Percentiles rank a stretch among this genome's conserved stretches.
Evolutionary conservation across 1,284 basidiomycete genomes (phyloP).

Genomic region (Omphalotus olearius): DNA sequence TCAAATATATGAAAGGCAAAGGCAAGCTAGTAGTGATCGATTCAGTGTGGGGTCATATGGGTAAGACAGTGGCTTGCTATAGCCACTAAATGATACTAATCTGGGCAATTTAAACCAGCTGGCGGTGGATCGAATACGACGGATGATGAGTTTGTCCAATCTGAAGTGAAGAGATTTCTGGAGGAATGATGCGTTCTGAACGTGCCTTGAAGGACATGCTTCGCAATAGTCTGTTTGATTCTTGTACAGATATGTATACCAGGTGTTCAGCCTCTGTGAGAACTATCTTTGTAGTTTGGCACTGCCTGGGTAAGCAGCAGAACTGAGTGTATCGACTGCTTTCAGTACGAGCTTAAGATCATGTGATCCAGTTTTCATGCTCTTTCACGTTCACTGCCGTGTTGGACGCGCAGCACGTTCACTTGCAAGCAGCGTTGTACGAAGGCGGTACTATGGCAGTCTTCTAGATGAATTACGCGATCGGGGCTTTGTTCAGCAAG

Average conservation of each 20-base stretch:
- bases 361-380: conserved; percentile 5
- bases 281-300: no score
- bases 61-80: conserved; percentile 25
- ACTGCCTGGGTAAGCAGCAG: no score
- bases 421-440: background rate
- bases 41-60: conserved; percentile 56
- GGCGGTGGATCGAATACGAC: conserved; percentile 35
- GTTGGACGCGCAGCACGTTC: conserved; percentile 6
- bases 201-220: no score
- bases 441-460: conserved; percentile 1
- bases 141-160: conserved; percentile 34
- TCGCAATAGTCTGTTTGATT: no score
- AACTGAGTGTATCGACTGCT: no score
- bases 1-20: conserved; percentile 35
- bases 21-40: conserved; percentile 46
- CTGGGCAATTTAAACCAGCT: conserved; percentile 21
- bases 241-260: background rate
- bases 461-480: conserved; percentile 37
- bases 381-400: background rate
- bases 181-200: conserved; percentile 14
- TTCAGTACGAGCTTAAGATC: background rate
- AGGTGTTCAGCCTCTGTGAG: no score
- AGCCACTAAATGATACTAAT: no score
- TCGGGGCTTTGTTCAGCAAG: conserved; percentile 45
- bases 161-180: conserved; percentile 35